These are phyloP conservation scores for Phytophthora pinifolia DNA, from an alignment of 352 stramenopile genomes.

Conservation along the genomic window DNA sequence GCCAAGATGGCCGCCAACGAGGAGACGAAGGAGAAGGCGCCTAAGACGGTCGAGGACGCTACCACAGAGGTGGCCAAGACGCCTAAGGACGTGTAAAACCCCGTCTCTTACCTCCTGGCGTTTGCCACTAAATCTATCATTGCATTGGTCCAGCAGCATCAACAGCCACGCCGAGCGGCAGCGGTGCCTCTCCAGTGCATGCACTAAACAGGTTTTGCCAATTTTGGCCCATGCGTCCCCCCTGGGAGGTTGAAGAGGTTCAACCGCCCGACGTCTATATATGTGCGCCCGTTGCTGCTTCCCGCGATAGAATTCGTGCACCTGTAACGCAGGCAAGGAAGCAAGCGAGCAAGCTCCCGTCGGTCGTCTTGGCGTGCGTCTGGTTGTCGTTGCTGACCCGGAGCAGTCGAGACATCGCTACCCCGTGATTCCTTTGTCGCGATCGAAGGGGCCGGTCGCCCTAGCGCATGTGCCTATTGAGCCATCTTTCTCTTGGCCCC, in stretches of 20 bases:
- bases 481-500: constrained; percentile 11
- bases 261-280: constrained; percentile 25
- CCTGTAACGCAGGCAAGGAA: constrained; percentile 11
- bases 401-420: constrained; percentile 14
- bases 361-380: constrained; percentile 2
- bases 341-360: constrained; percentile 9
- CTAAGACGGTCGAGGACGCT: constrained; percentile 32
- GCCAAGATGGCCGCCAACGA: constrained; percentile 57
- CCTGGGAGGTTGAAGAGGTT: background rate
- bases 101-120: background rate
- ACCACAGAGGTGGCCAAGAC: constrained; percentile 14
- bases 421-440: constrained; percentile 16
- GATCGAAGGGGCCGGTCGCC: constrained; percentile 26
- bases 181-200: background rate
- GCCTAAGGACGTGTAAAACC: constrained; percentile 26
- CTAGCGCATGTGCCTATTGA: constrained; percentile 21
- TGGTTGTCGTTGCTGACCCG: background rate
- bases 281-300: constrained; percentile 1
- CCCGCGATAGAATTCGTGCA: constrained; percentile 15
- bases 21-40: constrained; percentile 33
- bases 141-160: constrained; percentile 6
- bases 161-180: too few relatives aligned
- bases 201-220: constrained; percentile 1
- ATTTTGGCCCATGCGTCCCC: constrained; percentile 7
- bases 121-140: constrained; percentile 23